Conservation (phyloP, 1,284 basidiomycete genomes). For the Tylopilus sp. region DNA sequence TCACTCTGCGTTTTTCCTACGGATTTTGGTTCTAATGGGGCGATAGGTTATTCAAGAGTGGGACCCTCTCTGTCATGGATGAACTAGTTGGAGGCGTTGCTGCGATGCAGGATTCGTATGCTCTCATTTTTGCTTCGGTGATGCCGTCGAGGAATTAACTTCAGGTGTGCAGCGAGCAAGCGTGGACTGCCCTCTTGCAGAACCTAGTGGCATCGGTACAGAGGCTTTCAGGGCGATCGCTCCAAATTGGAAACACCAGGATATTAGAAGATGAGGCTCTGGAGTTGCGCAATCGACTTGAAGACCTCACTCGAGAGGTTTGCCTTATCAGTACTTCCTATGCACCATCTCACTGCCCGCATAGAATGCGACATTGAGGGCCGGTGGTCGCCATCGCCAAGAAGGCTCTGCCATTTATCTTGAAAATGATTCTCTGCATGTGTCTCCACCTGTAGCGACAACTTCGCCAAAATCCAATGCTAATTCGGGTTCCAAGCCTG, state of each 20-base stretch:
- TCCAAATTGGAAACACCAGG: constrained; percentile 16
- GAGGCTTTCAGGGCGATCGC: constrained; percentile 16
- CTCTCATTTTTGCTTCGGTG: not conserved
- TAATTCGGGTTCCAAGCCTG: constrained; percentile 41
- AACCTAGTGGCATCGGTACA: constrained; percentile 20
- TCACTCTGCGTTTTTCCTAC: not conserved
- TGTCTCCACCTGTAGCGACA: not conserved
- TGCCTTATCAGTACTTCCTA: not conserved
- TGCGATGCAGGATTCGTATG: constrained; percentile 58
- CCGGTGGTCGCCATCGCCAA: constrained; percentile 51
- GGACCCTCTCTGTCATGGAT: constrained; percentile 58
- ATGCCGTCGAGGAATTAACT: constrained; percentile 1
- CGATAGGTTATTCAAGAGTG: constrained; percentile 57
- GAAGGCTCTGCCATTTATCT: constrained; percentile 19
- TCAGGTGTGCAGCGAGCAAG: constrained; percentile 13
- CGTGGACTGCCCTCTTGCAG: constrained; percentile 19
- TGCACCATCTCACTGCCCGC: not conserved
- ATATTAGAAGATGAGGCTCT: constrained; percentile 13
- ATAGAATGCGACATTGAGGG: constrained; percentile 43
- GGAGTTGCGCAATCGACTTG: constrained; percentile 11
- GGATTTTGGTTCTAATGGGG: constrained; percentile 5
- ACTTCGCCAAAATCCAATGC: constrained; percentile 42
- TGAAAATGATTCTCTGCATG: constrained; percentile 6
- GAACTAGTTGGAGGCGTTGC: constrained; percentile 65
- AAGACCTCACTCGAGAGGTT: constrained; percentile 20